Evolutionary conservation across 2,329 filamentous ascomycete species (phyloP).

Genomic region (Curvularia lunata): DNA sequence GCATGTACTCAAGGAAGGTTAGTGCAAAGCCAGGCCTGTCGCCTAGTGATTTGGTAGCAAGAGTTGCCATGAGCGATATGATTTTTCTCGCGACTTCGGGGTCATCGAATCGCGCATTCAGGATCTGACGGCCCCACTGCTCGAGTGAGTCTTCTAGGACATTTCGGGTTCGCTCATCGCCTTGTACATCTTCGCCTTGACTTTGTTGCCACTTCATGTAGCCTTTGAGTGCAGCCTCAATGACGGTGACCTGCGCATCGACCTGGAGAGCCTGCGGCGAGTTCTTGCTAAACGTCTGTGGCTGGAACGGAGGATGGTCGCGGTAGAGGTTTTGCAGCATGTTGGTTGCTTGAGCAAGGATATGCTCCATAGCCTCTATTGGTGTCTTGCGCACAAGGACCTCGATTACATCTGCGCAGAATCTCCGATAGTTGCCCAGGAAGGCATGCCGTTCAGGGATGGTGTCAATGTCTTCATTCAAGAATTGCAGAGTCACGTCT

Average conservation of each 20-base stretch:
- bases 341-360: slow-evolving; percentile 78
- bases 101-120: slow-evolving; percentile 78
- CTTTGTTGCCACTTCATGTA: slow-evolving; percentile 78
- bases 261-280: slow-evolving; percentile 77
- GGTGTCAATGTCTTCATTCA: slow-evolving; percentile 94
- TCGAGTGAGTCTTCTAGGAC: slow-evolving; percentile 70
- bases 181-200: slow-evolving; percentile 59
- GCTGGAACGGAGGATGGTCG: slow-evolving; percentile 68
- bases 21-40: slow-evolving; percentile 82
- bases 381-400: slow-evolving; percentile 81
- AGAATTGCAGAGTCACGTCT: slow-evolving; percentile 78
- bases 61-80: slow-evolving; percentile 81
- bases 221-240: slow-evolving; percentile 87
- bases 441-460: slow-evolving; percentile 93
- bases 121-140: slow-evolving; percentile 73
- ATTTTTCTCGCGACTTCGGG: slow-evolving; percentile 82
- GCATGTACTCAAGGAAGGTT: slow-evolving; percentile 87
- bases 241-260: slow-evolving; percentile 87
- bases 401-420: slow-evolving; percentile 87
- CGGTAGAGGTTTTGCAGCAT: slow-evolving; percentile 78
- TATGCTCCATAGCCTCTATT: slow-evolving; percentile 84
- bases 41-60: slow-evolving; percentile 80
- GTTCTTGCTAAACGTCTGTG: slow-evolving; percentile 63
- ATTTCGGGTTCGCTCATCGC: slow-evolving; percentile 58
- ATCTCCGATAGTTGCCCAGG: slow-evolving; percentile 91